phyloP scores from a whole-genome alignment of 495 filamentous ascomycete genomes.

The Aspergillus egyptiacus region DNA sequence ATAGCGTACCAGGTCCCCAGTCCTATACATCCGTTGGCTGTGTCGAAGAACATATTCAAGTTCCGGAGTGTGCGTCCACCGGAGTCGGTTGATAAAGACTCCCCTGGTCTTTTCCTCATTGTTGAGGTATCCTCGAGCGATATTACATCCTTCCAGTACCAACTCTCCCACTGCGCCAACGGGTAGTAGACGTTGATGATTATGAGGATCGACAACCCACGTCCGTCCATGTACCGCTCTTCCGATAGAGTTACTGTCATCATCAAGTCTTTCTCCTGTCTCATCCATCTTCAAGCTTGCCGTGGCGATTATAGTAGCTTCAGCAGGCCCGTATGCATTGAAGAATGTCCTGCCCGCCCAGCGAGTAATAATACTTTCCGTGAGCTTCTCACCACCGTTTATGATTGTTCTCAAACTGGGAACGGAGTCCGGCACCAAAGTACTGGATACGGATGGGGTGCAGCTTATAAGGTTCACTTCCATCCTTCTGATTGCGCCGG shows the following conservation, averaged over 20 bases:
- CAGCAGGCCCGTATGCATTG: slow-evolving; percentile 52
- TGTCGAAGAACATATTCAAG: slow-evolving; percentile 23
- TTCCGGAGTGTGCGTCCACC: slow-evolving; percentile 34
- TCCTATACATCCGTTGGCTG: slow-evolving; percentile 39
- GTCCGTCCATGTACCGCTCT: slow-evolving; percentile 32
- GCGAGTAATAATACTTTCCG: slow-evolving; percentile 33
- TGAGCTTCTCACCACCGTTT: slow-evolving; percentile 55
- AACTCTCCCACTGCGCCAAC: slow-evolving; percentile 61
- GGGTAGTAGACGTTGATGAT: slow-evolving; percentile 52
- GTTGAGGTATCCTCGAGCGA: slow-evolving; percentile 55
- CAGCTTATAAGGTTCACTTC: slow-evolving; percentile 34
- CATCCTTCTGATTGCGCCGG: slow-evolving; percentile 36
- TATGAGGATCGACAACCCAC: slow-evolving; percentile 56
- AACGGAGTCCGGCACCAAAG: slow-evolving; percentile 40
- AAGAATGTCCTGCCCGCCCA: slow-evolving; percentile 41
- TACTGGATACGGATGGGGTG: slow-evolving; percentile 45
- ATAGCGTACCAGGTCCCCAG: slow-evolving; percentile 50
- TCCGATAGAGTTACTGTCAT: slow-evolving; percentile 38
- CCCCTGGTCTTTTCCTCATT: slow-evolving; percentile 48
- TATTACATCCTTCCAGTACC: slow-evolving; percentile 55
- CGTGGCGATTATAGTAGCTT: slow-evolving; percentile 45
- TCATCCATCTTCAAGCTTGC: slow-evolving; percentile 33
- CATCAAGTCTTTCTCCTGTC: slow-evolving; percentile 39
- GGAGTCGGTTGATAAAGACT: slow-evolving; percentile 51
- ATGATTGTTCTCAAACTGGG: slow-evolving; percentile 45